Base-by-base conservation (phyloP, 106 monocot genomes). In the Chionographis japonica region DNA sequence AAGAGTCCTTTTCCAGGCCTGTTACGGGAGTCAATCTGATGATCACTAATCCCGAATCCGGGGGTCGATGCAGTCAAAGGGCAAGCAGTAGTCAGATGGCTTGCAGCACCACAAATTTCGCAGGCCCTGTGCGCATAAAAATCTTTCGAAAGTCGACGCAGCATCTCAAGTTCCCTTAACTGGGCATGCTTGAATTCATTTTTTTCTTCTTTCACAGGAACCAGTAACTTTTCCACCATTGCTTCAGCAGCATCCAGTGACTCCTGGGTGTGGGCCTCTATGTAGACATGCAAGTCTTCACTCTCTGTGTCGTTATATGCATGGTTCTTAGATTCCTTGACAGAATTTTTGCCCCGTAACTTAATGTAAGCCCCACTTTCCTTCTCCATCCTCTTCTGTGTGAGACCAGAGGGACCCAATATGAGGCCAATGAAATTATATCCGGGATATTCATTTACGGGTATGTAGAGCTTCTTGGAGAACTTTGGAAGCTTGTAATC, bases 401-500 rank as follows among this genome's bases (percentile, higher is more conserved):
- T 87, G 35, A 71, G 79, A 13, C 91, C 91, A 50, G 81, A 60
- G 6, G 91, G 91, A 13, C 91, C 91, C 17, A 91, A 37, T 39
- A 91, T 81, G 20, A 87, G 76, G 27, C 91, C 91, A n/a, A 91
- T 40, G 38, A 91, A 91, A 63, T 91, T 91, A 55, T 84, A 84
- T 10, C 59, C 54, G 12, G 87, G 91, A 58, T 70, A 87, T 62
- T 86, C 77, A 60, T 84, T 84, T 52, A 53, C 49, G 9, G 91
- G 91, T 54, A 91, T 49, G 58, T 87, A 91, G 13, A 91, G 74
- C 69, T 87, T 91, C 77, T 81, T 88, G 17, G 53, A 56, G 12
- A 75, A 49, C 72, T 76, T 81, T 52, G 61, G 17, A 4, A 62
- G 68, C 10, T 51, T 69, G 37, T 27, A 27, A 27, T 27, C 27